Evolutionary conservation across 345 rosid genomes (phyloP), one percentile per base, ranked within the genome.

Genomic region (Pugionium dolabratum): DNA sequence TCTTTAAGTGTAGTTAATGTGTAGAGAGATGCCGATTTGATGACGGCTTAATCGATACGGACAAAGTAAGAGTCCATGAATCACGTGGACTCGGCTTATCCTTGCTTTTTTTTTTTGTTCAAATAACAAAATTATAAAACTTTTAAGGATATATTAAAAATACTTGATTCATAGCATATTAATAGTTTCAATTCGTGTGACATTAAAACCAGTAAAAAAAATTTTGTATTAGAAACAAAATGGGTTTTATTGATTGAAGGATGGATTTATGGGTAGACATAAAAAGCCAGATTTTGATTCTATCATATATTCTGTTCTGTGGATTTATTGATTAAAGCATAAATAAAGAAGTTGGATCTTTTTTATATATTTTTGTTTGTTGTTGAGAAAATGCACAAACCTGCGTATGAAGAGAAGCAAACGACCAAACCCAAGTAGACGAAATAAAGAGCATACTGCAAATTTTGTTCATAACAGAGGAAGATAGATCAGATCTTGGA

Each of bases 391-490:
- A 50, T 30, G 45, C 34, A 59, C 64, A 59, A 71, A 94, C 99
- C 99, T 79, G 97, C 97, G 55, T 94, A 88, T 7, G 99, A 94
- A 57, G 99, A 88, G 70, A 94, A 54, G 93, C 99, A 94, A 49
- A 94, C 97, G 3, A 94, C 85, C 66, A 90, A 84, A 39, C 97
- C 99, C 66, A 94, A 96, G 69, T 94, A 94, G 78, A 94, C 88
- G 62, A 94, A 94, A 73, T 90, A 90, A 56, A 94, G 95, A 29
- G 97, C 89, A 73, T 88, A 94, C 99, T 94, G 91, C 86, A 83
- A 46, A 29, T 53, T 46, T 70, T 31, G 25, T 18, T 56, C 43
- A 62, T 10, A 61, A 44, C 62, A 27, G 58, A 35, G 32, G 44
- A 52, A 39, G 49, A 62, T 31, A 45, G 54, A 34, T 9, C 59